Base-by-base conservation (phyloP, 306 rosid genomes). In the Acacia melanoxylon region DNA sequence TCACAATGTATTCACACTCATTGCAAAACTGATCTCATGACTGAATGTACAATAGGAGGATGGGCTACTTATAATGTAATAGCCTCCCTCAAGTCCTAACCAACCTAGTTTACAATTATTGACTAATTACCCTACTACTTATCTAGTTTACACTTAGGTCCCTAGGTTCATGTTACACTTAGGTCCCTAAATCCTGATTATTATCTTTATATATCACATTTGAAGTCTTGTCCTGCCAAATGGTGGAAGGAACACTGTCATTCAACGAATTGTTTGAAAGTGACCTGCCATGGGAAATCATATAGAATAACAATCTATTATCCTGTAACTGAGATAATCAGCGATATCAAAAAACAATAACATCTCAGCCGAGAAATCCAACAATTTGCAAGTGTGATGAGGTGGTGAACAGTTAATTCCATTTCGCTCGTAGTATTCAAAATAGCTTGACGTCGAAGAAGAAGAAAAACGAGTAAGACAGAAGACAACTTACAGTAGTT, bases 211-310 rank as follows among this genome's bases (percentile, higher is more conserved):
- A n/a, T n/a, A n/a, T n/a, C n/a, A n/a, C 67, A 67, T 85, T 88
- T 70, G 31, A 86, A 42, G 67, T 85, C 86, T 85, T 89, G 25
- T 85, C 74, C 87, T 82, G 83, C 99, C 98, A 95, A 84, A 92
- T 88, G 79, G 62, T 22, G 82, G 98, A 88, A 78, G 96, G 81
- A 82, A 96, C 85, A 69, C 65, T 72, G 46, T 97, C 98, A 41
- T 11, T 81, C 87, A 96, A 81, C 48, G 77, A 82, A 87, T 96
- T 96, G 91, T 90, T 92, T 40, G 92, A 92, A 82, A 96, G 83
- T 72, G 94, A 96, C 97, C 99, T 96, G 91, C 85, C 84, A 83
- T 27, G 83, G 27, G 61, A 62, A 85, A 86, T 52, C 77, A 59
- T 42, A 74, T 35, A 52, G 19, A 25, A 68, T 73, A 40, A 72